A percentile compares a stretch with the other conserved stretches of the same genome.
Conservation (phyloP, 2,329 filamentous ascomycete genomes). For the Cladorrhinum sp. region DNA sequence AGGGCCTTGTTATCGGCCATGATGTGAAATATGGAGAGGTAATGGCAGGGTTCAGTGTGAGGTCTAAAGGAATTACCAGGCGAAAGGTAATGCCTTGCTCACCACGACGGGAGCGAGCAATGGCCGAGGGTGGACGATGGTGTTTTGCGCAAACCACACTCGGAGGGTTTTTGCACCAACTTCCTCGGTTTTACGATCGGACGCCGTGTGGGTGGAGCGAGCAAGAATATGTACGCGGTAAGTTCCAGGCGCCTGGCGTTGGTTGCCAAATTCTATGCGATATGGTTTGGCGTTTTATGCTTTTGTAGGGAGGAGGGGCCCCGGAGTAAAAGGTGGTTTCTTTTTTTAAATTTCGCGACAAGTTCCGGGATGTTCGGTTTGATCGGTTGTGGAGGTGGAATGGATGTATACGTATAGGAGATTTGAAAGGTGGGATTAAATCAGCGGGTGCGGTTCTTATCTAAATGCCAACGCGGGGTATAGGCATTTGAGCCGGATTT, state of each 20-base stretch:
- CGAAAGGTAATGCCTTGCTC: background rate
- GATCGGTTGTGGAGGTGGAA: background rate
- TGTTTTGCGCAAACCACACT: background rate
- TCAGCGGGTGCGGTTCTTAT: background rate
- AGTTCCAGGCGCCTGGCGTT: background rate
- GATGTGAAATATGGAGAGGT: background rate
- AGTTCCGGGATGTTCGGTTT: background rate
- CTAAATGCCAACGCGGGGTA: slow-evolving; percentile 6
- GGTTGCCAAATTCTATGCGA: background rate
- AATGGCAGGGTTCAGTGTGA: background rate
- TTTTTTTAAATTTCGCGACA: background rate
- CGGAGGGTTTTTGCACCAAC: background rate
- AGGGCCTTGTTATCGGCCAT: slow-evolving; percentile 21
- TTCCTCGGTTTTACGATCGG: background rate
- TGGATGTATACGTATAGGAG: background rate
- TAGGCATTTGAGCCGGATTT: slow-evolving; percentile 1
- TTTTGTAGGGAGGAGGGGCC: background rate
- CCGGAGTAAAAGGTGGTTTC: background rate
- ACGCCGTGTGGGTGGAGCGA: background rate
- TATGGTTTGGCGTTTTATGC: background rate
- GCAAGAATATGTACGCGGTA: background rate
- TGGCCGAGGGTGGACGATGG: background rate
- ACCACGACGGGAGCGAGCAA: background rate
- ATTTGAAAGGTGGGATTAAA: background rate
- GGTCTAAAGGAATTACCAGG: background rate